Base-by-base conservation (phyloP, 371 early-diverging fungal species). In the Zancudomyces culisetae region DNA sequence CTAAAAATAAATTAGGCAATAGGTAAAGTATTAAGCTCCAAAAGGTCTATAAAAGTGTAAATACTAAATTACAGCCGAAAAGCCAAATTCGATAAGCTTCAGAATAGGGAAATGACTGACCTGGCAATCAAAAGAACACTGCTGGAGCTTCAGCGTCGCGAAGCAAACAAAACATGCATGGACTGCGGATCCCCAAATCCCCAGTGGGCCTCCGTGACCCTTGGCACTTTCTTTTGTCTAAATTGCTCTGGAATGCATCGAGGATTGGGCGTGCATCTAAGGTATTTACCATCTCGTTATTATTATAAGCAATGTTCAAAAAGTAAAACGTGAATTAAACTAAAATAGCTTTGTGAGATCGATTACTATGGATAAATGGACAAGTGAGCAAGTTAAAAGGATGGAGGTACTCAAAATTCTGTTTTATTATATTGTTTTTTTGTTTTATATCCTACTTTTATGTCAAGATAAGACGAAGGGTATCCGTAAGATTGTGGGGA, bases 331-430 rank as follows among this genome's bases (percentile, higher is more conserved):
- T 48, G 8, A 60, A 84, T 83, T n/a, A n/a, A 35, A 6, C 15
- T 6, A 10, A 35, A 35, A 15, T 48, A 48, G 48, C 68, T 93
- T 95, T 77, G 96, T 98, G 42, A 85, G 97, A 20, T 96, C 97
- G 19, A 84, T 96, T 50, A 83, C 85, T 20, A 98, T 99, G 95
- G 99, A 99, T 68, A 83, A 83, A 60, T 99, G 98, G 98, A 78
- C 77, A 40, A 79, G 85, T n/a, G 87, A 89, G 65, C 95, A 96
- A 62, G 68, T 87, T 45, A 80, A 82, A 60, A 80, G 85, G 55
- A 95, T 98, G 94, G 77, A 89, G 20, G 48, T 57, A 78, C 75
- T n/a, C n/a, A n/a, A n/a, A n/a, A n/a, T n/a, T n/a, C n/a, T n/a
- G n/a, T n/a, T n/a, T n/a, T n/a, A n/a, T n/a, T n/a, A n/a, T n/a